Evolutionary conservation across 768 basidiomycete species (phyloP).

Genomic region (Amanita molliuscula): DNA sequence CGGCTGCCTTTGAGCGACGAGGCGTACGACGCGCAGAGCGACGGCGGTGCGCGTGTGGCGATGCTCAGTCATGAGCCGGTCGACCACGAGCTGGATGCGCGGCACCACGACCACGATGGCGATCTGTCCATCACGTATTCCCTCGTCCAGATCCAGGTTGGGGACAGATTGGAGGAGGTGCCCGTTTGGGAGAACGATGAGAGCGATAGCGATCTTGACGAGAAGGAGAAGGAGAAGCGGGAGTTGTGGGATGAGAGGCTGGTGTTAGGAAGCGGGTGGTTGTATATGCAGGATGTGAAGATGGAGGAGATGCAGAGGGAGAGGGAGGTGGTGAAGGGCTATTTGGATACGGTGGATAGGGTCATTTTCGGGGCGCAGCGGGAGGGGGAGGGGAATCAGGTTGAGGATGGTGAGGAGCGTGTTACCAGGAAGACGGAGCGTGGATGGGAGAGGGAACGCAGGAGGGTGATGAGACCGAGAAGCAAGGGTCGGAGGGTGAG

Average conservation of each 20-base stretch:
- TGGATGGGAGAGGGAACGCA: conserved; percentile 34
- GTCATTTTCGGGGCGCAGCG: conserved; percentile 56
- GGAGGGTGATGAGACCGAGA: conserved; percentile 32
- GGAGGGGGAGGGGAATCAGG: conserved; percentile 32
- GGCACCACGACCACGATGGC: conserved; percentile 20
- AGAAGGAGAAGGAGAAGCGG: conserved; percentile 42
- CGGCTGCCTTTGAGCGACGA: conserved; percentile 73
- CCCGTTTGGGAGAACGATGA: conserved; percentile 80
- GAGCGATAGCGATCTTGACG: conserved; percentile 29
- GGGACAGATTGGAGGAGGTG: conserved; percentile 51
- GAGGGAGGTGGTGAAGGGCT: conserved; percentile 41
- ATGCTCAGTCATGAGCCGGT: conserved; percentile 24
- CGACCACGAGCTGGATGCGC: not conserved
- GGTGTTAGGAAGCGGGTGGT: conserved; percentile 73
- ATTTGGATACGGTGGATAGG: conserved; percentile 72
- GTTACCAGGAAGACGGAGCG: conserved; percentile 35
- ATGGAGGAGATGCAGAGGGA: conserved; percentile 48
- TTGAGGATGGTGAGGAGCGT: conserved; percentile 17
- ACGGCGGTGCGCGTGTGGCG: conserved; percentile 41
- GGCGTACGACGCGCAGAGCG: conserved; percentile 75
- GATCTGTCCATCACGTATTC: conserved; percentile 62
- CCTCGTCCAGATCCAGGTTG: conserved; percentile 42
- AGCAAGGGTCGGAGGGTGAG: conserved; percentile 40
- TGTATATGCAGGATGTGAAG: conserved; percentile 60
- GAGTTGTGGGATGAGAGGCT: conserved; percentile 78